These are phyloP conservation scores for Spathaspora sp. DNA, from an alignment of 1,139 yeast species.

Conservation along the genomic window DNA sequence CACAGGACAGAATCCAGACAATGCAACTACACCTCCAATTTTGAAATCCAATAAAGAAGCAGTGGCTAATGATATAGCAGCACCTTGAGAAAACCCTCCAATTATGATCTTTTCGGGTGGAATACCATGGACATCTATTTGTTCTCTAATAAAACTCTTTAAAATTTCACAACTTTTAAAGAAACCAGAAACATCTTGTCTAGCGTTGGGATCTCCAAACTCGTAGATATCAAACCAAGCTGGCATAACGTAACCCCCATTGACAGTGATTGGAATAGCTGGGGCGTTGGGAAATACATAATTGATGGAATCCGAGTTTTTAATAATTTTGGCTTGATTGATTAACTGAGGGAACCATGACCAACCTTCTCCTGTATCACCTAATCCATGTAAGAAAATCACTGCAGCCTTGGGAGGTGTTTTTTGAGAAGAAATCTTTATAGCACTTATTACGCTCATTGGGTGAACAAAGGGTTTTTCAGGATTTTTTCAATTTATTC, in stretches of 20 bases:
- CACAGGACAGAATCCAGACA: conserved; percentile 78
- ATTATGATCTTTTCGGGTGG: conserved; percentile 70
- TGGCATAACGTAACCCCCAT: conserved; percentile 69
- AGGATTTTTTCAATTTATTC: neutral
- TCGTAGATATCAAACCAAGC: conserved; percentile 84
- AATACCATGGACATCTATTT: conserved; percentile 57
- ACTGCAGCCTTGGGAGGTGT: conserved; percentile 53
- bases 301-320: conserved; percentile 58
- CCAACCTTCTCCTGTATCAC: conserved; percentile 93
- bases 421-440: conserved; percentile 20
- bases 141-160: conserved; percentile 57
- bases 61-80: conserved; percentile 69
- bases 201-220: conserved; percentile 47
- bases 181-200: conserved; percentile 67
- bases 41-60: conserved; percentile 48
- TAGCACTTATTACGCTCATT: conserved; percentile 16
- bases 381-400: conserved; percentile 86
- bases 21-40: conserved; percentile 74
- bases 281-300: conserved; percentile 93
- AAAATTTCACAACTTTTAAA: conserved; percentile 54
- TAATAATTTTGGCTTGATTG: conserved; percentile 40
- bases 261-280: conserved; percentile 60
- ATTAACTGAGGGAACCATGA: conserved; percentile 61
- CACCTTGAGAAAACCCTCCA: conserved; percentile 97
- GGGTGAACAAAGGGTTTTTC: neutral